Evolutionary conservation across 2,329 filamentous ascomycete species (phyloP).

Genomic region (Biscogniauxia marginata): DNA sequence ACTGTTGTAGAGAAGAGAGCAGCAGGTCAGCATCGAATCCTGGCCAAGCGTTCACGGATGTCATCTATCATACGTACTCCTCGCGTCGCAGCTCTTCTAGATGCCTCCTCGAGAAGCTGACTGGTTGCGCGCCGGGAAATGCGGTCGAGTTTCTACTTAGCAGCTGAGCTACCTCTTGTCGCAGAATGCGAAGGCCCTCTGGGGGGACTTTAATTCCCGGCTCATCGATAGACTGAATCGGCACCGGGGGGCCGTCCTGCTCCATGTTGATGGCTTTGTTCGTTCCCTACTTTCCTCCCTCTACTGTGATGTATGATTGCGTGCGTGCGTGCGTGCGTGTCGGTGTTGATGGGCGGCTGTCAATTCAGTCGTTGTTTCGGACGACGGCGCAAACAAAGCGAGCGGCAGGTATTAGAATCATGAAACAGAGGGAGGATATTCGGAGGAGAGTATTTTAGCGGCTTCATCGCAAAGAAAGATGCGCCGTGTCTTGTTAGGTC

Average conservation of each 20-base stretch:
- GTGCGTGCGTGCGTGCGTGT: neutral
- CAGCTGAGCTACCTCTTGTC: conserved; percentile 70
- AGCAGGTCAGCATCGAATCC: conserved; percentile 1
- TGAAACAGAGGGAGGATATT: neutral
- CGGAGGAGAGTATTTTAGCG: neutral
- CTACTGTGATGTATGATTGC: neutral
- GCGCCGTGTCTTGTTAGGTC: too few species aligned
- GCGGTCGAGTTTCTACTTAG: conserved; percentile 65
- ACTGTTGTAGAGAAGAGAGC: conserved; percentile 38
- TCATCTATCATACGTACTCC: conserved; percentile 54
- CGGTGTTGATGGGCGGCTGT: neutral
- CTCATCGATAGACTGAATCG: conserved; percentile 52
- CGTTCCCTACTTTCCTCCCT: too few species aligned
- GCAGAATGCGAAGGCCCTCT: conserved; percentile 61
- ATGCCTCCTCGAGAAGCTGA: conserved; percentile 83
- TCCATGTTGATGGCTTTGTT: conserved; percentile 11
- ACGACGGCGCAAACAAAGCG: neutral
- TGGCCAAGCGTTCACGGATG: neutral
- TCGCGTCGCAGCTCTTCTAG: conserved; percentile 75
- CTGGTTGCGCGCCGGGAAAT: conserved; percentile 92
- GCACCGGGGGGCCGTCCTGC: conserved; percentile 13
- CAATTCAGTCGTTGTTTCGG: neutral
- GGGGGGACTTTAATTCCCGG: conserved; percentile 65
- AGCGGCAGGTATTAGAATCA: neutral
- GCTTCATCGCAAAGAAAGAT: too few species aligned